These are phyloP conservation scores for Asterochloris erici DNA, from an alignment of 139 green algal genomes.

Conservation along the genomic window DNA sequence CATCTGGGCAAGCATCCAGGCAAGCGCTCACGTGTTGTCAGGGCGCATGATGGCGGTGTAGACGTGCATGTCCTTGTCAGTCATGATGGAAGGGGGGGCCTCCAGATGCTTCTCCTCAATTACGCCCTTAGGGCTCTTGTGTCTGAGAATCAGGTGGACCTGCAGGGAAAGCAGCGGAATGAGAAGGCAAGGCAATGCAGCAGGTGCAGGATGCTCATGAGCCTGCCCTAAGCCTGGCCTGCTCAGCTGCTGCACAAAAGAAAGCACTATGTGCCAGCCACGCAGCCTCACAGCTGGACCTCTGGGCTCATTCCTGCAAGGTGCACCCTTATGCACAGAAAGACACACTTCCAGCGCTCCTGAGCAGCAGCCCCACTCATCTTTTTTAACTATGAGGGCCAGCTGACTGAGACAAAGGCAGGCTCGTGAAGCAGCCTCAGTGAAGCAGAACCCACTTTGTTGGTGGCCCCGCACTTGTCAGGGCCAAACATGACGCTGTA, in stretches of 20 bases:
- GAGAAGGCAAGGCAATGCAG: neutral
- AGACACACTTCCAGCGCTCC: too few species aligned
- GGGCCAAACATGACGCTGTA: slow-evolving; percentile 99
- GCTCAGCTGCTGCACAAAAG: neutral
- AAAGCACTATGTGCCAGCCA: too few species aligned
- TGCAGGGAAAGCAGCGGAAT: slow-evolving; percentile 23
- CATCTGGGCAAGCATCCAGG: too few species aligned
- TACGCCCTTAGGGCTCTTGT: slow-evolving; percentile 77
- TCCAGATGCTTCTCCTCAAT: slow-evolving; percentile 92
- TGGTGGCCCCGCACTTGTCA: slow-evolving; percentile 92
- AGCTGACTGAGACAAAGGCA: neutral
- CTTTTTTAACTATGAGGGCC: too few species aligned
- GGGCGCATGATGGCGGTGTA: slow-evolving; percentile 75
- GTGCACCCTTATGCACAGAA: too few species aligned
- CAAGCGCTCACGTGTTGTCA: slow-evolving; percentile 52
- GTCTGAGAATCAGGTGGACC: slow-evolving; percentile 90
- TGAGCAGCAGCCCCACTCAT: too few species aligned
- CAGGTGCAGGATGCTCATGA: neutral
- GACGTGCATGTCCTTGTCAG: slow-evolving; percentile 60
- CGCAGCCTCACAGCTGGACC: too few species aligned
- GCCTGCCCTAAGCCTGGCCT: neutral
- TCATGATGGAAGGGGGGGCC: slow-evolving; percentile 56
- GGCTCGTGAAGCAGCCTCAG: neutral
- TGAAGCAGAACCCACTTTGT: slow-evolving; percentile 41
- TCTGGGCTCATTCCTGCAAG: too few species aligned